Evolutionary conservation across 495 filamentous ascomycete species (phyloP), one percentile per base, ranked within the genome.

Genomic region (Durotheca rogersii): DNA sequence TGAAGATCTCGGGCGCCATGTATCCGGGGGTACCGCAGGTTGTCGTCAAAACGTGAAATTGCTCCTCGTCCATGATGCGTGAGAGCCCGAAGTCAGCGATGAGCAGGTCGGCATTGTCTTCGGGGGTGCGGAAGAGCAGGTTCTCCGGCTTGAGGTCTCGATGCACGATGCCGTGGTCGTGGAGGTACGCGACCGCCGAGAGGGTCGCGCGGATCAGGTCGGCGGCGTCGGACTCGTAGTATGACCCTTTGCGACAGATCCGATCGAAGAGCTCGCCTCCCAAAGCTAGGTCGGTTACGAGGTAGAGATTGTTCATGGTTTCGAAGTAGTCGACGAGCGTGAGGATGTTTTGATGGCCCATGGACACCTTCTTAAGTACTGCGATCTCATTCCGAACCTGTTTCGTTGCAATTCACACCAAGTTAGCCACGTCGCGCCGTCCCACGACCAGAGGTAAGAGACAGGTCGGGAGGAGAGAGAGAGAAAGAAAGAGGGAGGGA

Each of bases 291-390:
- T 98, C 93, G 18, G 94, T 97, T 30, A 98, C 94, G 25, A 98
- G 81, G 69, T 98, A 98, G 40, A 98, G 77, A 67, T 98, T 97
- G 71, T 98, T 97, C 89, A 96, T 93, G 6, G 93, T 98, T 74
- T 98, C 93, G 64, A 98, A 98, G 67, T 98, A 98, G 72, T 98
- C 93, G 57, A 97, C 93, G 46, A 98, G 77, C 12, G 93, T 98
- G 47, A 98, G 72, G 63, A 98, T 97, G 64, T 98, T 98, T 66
- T 91, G 88, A 66, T 98, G 93, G 30, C 93, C 93, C 88, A 97
- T 94, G 14, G 92, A 96, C 14, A 98, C 93, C 53, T 79, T 84
- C 68, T 97, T 97, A 56, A 98, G 77, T 16, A 98, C 89, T 12
- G 94, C 92, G 55, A 98, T 98, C 76, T 98, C 93, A 66, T 98